Evolutionary conservation across 2,329 filamentous ascomycete genomes (phyloP).

Genomic region (Chaetomiaceae sp.): DNA sequence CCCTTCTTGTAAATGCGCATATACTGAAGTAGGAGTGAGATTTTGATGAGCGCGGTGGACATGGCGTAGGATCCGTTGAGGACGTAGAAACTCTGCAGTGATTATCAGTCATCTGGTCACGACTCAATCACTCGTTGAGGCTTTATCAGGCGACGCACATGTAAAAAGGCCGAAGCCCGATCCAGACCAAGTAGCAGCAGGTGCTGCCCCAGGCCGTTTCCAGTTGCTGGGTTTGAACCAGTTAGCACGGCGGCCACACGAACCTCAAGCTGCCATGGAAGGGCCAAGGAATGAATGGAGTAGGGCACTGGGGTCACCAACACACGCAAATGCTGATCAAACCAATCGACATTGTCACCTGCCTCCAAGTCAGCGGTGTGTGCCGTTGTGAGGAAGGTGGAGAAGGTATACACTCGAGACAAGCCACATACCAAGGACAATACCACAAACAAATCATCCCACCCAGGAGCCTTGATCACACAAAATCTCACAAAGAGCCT

Average conservation of each 20-base stretch:
- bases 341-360: constrained; percentile 11
- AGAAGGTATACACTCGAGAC: too few relatives aligned
- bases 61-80: constrained; percentile 30
- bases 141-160: constrained; percentile 17
- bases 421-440: constrained; percentile 31
- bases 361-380: neutral
- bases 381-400: neutral
- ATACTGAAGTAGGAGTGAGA: constrained; percentile 36
- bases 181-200: constrained; percentile 20
- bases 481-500: constrained; percentile 28
- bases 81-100: constrained; percentile 31
- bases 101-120: too few relatives aligned
- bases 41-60: constrained; percentile 35
- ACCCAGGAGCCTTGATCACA: constrained; percentile 30
- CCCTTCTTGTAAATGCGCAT: constrained; percentile 32
- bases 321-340: constrained; percentile 10
- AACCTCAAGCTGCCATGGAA: too few relatives aligned
- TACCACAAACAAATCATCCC: constrained; percentile 35
- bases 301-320: neutral
- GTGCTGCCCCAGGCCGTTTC: constrained; percentile 30
- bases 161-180: constrained; percentile 25
- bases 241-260: too few relatives aligned
- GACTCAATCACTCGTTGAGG: too few relatives aligned
- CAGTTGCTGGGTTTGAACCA: neutral
- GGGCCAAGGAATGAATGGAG: too few relatives aligned